phyloP scores from a whole-genome alignment of 805 yeast species.

The Zygosaccharomyces bailii region DNA sequence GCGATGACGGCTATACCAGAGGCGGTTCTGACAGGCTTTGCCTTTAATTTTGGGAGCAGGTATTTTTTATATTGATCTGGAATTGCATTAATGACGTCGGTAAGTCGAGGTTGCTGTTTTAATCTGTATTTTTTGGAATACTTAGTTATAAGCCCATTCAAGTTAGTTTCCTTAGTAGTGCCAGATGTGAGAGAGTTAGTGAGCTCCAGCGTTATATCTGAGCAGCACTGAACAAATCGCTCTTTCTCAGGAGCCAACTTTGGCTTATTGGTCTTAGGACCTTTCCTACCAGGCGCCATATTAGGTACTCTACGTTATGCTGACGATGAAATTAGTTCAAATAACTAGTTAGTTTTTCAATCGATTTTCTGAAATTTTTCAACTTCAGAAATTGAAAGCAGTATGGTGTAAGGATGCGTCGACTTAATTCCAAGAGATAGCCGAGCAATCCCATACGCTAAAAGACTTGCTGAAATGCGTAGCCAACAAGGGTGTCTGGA shows the following conservation, averaged over 20 bases:
- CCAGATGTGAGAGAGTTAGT: constrained; percentile 71
- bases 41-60: constrained; percentile 86
- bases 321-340: constrained; percentile 8
- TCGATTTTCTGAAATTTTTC: constrained; percentile 3
- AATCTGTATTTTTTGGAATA: constrained; percentile 87
- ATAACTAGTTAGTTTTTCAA: neutral
- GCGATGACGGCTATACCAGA: constrained; percentile 99
- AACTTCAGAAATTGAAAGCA: neutral
- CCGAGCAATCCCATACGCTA: neutral
- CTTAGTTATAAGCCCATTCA: constrained; percentile 84
- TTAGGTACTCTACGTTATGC: neutral
- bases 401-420: constrained; percentile 3
- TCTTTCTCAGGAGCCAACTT: constrained; percentile 88
- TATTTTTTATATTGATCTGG: constrained; percentile 95
- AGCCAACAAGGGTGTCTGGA: no score
- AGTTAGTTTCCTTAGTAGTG: constrained; percentile 50
- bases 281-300: constrained; percentile 36
- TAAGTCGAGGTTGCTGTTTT: constrained; percentile 87
- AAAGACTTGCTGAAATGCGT: no score
- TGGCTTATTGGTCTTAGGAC: constrained; percentile 47
- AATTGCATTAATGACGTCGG: constrained; percentile 90
- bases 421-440: neutral
- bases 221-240: constrained; percentile 86
- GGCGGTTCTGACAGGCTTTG: constrained; percentile 98
- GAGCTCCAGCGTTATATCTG: constrained; percentile 83